phyloP scores from a whole-genome alignment of 108 stramenopile species.

The Pseudonitzschia delicatissima region DNA sequence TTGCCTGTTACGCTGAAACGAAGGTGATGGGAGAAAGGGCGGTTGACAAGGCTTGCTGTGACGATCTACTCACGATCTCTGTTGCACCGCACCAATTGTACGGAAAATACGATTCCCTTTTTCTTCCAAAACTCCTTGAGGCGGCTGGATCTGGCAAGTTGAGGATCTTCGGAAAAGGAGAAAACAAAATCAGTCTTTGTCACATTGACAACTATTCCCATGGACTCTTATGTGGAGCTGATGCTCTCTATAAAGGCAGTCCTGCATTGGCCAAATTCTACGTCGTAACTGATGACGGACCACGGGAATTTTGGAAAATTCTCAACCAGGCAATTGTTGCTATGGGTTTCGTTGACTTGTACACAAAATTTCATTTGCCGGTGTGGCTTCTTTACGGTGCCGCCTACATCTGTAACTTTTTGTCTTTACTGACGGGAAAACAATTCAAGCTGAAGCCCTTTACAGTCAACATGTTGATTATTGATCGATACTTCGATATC shows the following conservation, averaged over 20 bases:
- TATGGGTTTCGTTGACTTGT: conserved; percentile 90
- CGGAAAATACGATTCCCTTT: conserved; percentile 89
- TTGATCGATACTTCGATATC: conserved; percentile 94
- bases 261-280: conserved; percentile 94
- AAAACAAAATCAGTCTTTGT: conserved; percentile 87
- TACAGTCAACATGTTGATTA: conserved; percentile 91
- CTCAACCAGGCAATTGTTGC: conserved; percentile 83
- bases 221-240: conserved; percentile 89
- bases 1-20: conserved; percentile 93
- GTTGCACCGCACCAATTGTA: conserved; percentile 98
- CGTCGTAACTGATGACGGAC: conserved; percentile 93
- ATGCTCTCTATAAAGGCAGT: conserved; percentile 71
- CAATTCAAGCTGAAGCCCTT: conserved; percentile 91
- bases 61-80: conserved; percentile 75
- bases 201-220: conserved; percentile 98
- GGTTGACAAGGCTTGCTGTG: conserved; percentile 55
- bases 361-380: conserved; percentile 82
- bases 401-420: conserved; percentile 75
- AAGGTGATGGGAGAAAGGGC: conserved; percentile 92
- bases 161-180: conserved; percentile 90
- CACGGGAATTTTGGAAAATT: conserved; percentile 90
- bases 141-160: conserved; percentile 83
- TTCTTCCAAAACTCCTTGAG: conserved; percentile 90
- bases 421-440: conserved; percentile 61
- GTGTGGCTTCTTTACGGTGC: conserved; percentile 67